A percentile compares a stretch with the other conserved stretches of the same genome.
Evolutionary conservation across 306 rosid genomes (phyloP).

Genomic region (Fagus crenata): DNA sequence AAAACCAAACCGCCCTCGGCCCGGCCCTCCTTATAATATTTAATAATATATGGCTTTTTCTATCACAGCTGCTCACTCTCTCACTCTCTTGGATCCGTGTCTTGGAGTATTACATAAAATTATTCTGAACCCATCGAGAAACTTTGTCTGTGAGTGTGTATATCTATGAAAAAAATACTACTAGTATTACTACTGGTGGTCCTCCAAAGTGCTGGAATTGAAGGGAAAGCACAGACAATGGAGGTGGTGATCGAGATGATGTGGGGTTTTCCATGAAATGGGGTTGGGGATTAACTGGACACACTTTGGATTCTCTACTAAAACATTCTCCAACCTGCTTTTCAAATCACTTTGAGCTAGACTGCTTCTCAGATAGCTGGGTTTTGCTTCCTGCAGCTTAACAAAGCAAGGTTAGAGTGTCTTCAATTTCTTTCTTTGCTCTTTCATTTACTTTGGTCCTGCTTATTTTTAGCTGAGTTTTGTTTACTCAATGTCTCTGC

Average conservation of each 20-base stretch:
- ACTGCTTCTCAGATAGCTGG: conserved; percentile 7
- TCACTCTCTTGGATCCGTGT: conserved; percentile 21
- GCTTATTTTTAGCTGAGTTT: conserved; percentile 5
- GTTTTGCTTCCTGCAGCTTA: conserved; percentile 32
- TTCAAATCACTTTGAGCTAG: conserved; percentile 29
- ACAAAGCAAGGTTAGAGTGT: conserved; percentile 38
- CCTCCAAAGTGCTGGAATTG: conserved; percentile 27
- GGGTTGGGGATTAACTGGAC: conserved; percentile 24
- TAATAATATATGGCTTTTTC: neutral
- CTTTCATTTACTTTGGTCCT: neutral
- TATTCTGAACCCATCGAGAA: conserved; percentile 16
- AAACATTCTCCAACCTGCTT: conserved; percentile 20
- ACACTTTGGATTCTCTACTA: conserved; percentile 30
- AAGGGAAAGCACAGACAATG: conserved; percentile 32
- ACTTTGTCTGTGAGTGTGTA: conserved; percentile 3
- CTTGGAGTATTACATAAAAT: neutral
- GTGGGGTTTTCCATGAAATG: conserved; percentile 35
- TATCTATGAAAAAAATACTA: neutral
- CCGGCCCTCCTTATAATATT: neutral
- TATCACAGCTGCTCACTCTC: neutral
- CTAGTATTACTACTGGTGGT: neutral
- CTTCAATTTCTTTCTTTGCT: conserved; percentile 2
- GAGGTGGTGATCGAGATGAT: conserved; percentile 41
- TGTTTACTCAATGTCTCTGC: conserved; percentile 3
- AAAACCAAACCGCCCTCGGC: conserved; percentile 24